Base-by-base conservation (phyloP, 2,329 filamentous ascomycete species). In the Diaporthe humulicola region DNA sequence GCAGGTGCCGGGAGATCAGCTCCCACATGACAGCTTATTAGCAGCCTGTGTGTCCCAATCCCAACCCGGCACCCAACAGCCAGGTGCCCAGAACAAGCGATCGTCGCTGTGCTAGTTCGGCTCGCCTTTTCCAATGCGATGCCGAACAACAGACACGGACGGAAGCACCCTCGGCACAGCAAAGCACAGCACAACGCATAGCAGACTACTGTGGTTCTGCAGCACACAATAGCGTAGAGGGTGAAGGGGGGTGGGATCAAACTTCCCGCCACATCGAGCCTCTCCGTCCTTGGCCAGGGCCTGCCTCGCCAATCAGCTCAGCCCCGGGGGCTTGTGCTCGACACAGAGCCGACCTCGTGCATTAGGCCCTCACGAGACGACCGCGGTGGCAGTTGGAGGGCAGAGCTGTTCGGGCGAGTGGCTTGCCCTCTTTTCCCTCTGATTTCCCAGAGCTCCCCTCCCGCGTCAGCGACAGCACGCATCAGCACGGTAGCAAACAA, bases 321-420 rank as follows among this genome's bases (percentile, higher is more conserved):
- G 48, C 36, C 30, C 36, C 36, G 70, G 36, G 48, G 28, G 70
- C 28, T 48, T 64, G 57, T 64, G 60, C 60, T 56, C 36, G 28
- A 72, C 45, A 56, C 57, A 54, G 45, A 56, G 57, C 42, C 57
- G 36, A 72, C 57, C 70, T 72, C 58, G 57, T 72, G 70, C 70
- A 72, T 72, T 72, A 72, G 48, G 33, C 36, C 70, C 57, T 72
- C 70, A 72, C 70, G 57, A 56, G 70, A 61, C 70, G 70, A 42
- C 42, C 25, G 33, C 45, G 42, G 45, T 8, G 38, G 28, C n/a
- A n/a, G n/a, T n/a, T n/a, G 56, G 52, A 57, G 40, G 38, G 54
- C 28, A 22, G 30, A 48, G 56, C 42, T 38, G 25, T 38, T 52
- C n/a, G 56, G 58, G 45, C 57, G 7, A 64, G 57, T 40, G 48